Conservation (phyloP, 2,329 filamentous ascomycete genomes). For the Apiospora aurea region DNA sequence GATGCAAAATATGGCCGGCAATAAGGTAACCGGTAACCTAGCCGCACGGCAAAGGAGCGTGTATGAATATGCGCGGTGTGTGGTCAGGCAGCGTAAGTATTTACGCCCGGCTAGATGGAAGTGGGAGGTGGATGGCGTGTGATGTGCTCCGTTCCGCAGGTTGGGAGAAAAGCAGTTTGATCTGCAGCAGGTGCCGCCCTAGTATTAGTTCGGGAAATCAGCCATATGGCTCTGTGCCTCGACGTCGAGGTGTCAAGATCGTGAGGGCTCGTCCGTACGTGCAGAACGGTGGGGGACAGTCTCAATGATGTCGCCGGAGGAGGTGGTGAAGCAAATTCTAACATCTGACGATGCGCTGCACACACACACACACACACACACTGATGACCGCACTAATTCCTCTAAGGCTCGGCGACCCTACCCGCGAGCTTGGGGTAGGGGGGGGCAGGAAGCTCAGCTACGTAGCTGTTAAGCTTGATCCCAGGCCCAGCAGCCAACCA, state of each 20-base stretch:
- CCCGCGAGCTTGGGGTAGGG: slow-evolving; percentile 13
- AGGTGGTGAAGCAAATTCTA: slow-evolving; percentile 21
- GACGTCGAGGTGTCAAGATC: slow-evolving; percentile 17
- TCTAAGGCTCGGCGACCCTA: slow-evolving; percentile 14
- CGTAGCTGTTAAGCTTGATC: slow-evolving; percentile 15
- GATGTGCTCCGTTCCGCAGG: slow-evolving; percentile 24
- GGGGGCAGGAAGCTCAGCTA: slow-evolving; percentile 16
- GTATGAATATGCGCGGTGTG: slow-evolving; percentile 31
- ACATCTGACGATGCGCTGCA: slow-evolving; percentile 15
- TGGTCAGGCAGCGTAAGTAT: slow-evolving; percentile 33
- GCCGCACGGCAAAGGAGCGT: background rate
- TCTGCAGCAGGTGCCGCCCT: slow-evolving; percentile 19
- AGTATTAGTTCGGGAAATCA: slow-evolving; percentile 35
- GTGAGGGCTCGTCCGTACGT: slow-evolving; percentile 13
- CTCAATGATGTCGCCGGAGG: slow-evolving; percentile 2
- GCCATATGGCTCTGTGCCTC: slow-evolving; percentile 35
- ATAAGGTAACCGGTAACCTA: background rate
- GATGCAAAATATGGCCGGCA: background rate
- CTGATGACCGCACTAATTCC: slow-evolving; percentile 13
- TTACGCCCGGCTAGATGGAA: slow-evolving; percentile 23
- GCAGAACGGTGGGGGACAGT: slow-evolving; percentile 16
- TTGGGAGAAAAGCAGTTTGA: slow-evolving; percentile 24
- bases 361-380: slow-evolving; percentile 12
- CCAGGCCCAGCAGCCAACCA: background rate
- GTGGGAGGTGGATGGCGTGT: slow-evolving; percentile 9